These are phyloP conservation scores for Cryptococcus maquisensis DNA, from an alignment of 1,284 basidiomycete species.

Conservation along the genomic window DNA sequence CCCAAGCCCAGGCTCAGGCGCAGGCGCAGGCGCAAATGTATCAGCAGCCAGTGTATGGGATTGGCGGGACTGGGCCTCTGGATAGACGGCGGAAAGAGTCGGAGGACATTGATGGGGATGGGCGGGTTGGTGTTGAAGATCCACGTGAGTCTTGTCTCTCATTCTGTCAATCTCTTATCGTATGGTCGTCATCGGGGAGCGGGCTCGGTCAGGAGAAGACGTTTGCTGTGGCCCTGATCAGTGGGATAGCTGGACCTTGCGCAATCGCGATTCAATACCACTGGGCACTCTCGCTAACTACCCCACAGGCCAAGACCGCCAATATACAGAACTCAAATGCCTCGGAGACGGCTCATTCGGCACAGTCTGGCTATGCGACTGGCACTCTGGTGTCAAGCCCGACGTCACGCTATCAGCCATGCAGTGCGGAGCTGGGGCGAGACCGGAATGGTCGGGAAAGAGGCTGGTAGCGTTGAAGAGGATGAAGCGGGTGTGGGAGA, in stretches of 20 bases:
- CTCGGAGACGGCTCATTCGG: slow-evolving; percentile 96
- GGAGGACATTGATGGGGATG: slow-evolving; percentile 28
- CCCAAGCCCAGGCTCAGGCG: background rate
- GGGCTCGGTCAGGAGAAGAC: no score
- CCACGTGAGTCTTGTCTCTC: slow-evolving; percentile 33
- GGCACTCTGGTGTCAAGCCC: slow-evolving; percentile 90
- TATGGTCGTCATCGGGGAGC: no score
- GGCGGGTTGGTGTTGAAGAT: slow-evolving; percentile 39
- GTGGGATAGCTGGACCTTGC: no score
- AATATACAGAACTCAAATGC: slow-evolving; percentile 66
- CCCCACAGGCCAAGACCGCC: slow-evolving; percentile 40
- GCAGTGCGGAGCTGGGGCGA: slow-evolving; percentile 72
- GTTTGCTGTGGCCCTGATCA: no score
- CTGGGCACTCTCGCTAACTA: background rate
- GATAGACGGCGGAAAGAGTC: background rate
- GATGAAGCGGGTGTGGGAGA: slow-evolving; percentile 97
- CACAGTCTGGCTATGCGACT: slow-evolving; percentile 97
- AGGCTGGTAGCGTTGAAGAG: slow-evolving; percentile 94
- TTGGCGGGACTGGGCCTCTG: background rate
- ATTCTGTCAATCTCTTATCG: no score
- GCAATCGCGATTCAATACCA: no score
- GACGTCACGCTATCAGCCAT: slow-evolving; percentile 81
- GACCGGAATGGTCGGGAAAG: slow-evolving; percentile 92
- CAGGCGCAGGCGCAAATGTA: background rate
- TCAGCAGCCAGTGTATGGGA: no score